A percentile compares a stretch with the other conserved stretches of the same genome.
Conservation (phyloP, 805 yeast species). For the Kazachstania taianensis region DNA sequence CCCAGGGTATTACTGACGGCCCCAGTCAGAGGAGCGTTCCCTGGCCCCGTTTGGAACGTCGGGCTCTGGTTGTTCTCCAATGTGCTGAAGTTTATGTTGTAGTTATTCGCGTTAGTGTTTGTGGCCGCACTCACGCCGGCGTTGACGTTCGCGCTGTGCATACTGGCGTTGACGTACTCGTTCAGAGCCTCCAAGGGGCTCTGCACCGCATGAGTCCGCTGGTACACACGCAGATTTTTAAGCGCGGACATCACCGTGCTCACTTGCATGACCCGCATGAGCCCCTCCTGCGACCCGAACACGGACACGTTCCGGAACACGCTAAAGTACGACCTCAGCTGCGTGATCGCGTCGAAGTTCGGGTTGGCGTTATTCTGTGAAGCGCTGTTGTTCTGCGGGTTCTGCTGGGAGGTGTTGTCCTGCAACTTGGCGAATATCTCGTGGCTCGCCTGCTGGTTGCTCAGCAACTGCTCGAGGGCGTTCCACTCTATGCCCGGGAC, state of each 20-base stretch:
- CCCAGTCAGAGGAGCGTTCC: too few relatives aligned
- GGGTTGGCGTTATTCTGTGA: conserved; percentile 17
- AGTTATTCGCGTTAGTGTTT: too few relatives aligned
- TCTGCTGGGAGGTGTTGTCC: not conserved
- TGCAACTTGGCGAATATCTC: conserved; percentile 2
- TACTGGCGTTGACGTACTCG: conserved; percentile 1
- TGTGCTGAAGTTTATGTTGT: too few relatives aligned
- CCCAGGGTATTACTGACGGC: too few relatives aligned
- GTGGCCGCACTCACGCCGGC: conserved; percentile 1
- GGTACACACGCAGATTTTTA: conserved; percentile 51
- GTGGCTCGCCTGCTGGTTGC: conserved; percentile 33
- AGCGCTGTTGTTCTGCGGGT: conserved; percentile 15
- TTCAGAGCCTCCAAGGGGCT: conserved; percentile 51
- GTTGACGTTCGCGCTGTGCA: not conserved
- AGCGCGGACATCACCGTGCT: conserved; percentile 72
- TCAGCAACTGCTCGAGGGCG: conserved; percentile 34
- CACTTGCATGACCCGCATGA: conserved; percentile 64
- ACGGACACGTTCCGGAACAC: conserved; percentile 42
- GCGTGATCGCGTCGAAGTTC: conserved; percentile 17
- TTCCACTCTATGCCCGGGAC: conserved; percentile 39
- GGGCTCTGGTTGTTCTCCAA: too few relatives aligned
- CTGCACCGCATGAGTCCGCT: conserved; percentile 36
- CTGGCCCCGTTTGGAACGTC: too few relatives aligned
- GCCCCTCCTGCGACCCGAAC: conserved; percentile 54
- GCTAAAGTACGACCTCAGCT: conserved; percentile 31